phyloP scores from a whole-genome alignment of 768 basidiomycete genomes.

The Gloeostereum incarnatum region DNA sequence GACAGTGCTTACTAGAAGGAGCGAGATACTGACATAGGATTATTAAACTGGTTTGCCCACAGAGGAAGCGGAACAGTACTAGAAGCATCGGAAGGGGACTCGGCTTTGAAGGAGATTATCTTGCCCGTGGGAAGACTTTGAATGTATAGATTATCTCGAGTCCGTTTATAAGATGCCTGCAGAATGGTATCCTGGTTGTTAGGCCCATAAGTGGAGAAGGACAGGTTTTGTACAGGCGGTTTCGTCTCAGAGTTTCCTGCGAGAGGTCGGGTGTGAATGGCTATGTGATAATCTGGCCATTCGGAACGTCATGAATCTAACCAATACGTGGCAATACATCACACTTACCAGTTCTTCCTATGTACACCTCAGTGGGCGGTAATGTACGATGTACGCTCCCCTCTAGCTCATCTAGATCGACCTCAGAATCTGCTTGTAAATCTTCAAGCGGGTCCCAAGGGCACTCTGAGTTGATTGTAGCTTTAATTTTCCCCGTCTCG shows the following conservation, averaged over 20 bases:
- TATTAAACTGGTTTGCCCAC: conserved; percentile 53
- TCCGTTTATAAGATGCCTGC: conserved; percentile 66
- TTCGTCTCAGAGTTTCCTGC: conserved; percentile 8
- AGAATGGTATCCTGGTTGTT: conserved; percentile 75
- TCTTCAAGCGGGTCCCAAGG: conserved; percentile 66
- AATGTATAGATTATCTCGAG: conserved; percentile 74
- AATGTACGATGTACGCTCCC: conserved; percentile 26
- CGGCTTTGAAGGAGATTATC: conserved; percentile 62
- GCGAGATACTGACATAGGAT: conserved; percentile 51
- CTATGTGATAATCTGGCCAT: conserved; percentile 73
- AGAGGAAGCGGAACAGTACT: conserved; percentile 27
- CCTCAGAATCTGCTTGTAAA: conserved; percentile 30
- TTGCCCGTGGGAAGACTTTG: conserved; percentile 76
- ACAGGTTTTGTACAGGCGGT: conserved; percentile 65
- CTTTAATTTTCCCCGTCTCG: conserved; percentile 74
- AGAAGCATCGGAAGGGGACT: conserved; percentile 8
- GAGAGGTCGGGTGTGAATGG: conserved; percentile 59
- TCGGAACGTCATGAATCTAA: not conserved
- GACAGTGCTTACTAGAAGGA: not conserved
- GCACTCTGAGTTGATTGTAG: conserved; percentile 66
- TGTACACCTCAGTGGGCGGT: conserved; percentile 39
- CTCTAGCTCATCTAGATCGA: conserved; percentile 55
- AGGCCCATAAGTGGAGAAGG: conserved; percentile 89
- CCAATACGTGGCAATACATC: not conserved
- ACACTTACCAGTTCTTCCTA: conserved; percentile 55